These are phyloP conservation scores for Kwoniella bestiolae DNA, from an alignment of 768 basidiomycete genomes.

Conservation along the genomic window DNA sequence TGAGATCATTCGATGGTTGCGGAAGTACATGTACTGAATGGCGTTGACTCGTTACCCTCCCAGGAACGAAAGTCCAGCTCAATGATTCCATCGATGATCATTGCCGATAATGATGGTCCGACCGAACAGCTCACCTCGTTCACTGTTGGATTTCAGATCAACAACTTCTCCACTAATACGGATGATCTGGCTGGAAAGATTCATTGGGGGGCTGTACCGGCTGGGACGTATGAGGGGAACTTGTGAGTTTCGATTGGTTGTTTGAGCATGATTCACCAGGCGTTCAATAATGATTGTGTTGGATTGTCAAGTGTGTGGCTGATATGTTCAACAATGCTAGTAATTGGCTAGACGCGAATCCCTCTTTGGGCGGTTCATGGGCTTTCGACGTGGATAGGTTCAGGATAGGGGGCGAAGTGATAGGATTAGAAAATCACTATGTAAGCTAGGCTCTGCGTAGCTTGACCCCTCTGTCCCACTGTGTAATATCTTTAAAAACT, in stretches of 20 bases:
- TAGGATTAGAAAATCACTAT: slow-evolving; percentile 30
- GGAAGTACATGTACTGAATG: background rate
- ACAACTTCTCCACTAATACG: slow-evolving; percentile 23
- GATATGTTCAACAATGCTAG: slow-evolving; percentile 24
- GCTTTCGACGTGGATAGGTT: slow-evolving; percentile 40
- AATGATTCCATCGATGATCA: slow-evolving; percentile 34
- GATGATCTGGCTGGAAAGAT: slow-evolving; percentile 38
- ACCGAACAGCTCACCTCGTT: slow-evolving; percentile 21
- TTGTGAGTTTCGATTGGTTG: slow-evolving; percentile 51
- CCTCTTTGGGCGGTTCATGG: slow-evolving; percentile 41
- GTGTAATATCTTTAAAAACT: no score
- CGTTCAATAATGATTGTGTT: background rate
- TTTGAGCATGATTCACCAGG: no score
- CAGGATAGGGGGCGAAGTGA: slow-evolving; percentile 31
- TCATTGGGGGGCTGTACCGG: slow-evolving; percentile 54
- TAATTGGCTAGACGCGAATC: slow-evolving; percentile 46
- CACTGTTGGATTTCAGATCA: slow-evolving; percentile 49
- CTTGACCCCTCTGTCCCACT: no score
- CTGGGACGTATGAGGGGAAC: slow-evolving; percentile 33
- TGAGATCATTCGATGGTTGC: no score
- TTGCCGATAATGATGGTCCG: slow-evolving; percentile 19
- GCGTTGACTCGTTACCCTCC: background rate
- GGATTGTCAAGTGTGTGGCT: background rate
- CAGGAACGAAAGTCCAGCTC: slow-evolving; percentile 34
- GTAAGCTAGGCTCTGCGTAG: no score